Conservation (phyloP, 176 grass and related monocot species). For the Musa acuminata region DNA sequence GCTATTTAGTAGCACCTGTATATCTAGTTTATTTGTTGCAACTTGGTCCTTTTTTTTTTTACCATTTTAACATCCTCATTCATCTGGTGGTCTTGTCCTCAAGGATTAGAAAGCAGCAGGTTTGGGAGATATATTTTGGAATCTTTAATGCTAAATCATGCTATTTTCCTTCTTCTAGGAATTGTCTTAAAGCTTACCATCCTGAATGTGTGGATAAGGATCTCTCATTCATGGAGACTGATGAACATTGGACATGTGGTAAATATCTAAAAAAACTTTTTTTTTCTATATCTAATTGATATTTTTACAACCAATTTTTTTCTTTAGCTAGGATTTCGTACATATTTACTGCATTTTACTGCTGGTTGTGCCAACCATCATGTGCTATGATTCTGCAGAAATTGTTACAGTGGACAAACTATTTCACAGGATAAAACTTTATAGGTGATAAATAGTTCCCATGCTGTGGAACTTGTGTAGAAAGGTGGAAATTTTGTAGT, state of each 20-base stretch:
- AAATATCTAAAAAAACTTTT: slow-evolving; percentile 3
- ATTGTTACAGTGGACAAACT: background rate
- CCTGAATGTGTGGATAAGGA: slow-evolving; percentile 36
- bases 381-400: background rate
- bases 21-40: too few relatives aligned
- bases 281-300: background rate
- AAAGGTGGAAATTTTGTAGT: too few relatives aligned
- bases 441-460: background rate
- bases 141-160: background rate
- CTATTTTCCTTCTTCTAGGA: slow-evolving; percentile 39
- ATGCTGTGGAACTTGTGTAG: too few relatives aligned
- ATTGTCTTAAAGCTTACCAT: slow-evolving; percentile 80
- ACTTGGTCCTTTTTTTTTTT: background rate
- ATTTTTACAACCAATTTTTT: background rate
- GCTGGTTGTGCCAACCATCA: background rate
- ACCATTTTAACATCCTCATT: background rate
- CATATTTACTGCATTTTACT: too few relatives aligned
- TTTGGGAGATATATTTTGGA: too few relatives aligned
- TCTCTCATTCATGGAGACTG: slow-evolving; percentile 28
- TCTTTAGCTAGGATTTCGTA: too few relatives aligned
- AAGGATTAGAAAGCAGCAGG: background rate
- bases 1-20: too few relatives aligned
- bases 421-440: background rate
- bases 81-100: background rate
- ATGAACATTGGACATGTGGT: slow-evolving; percentile 51